Conservation (phyloP, 2,329 filamentous ascomycete species). For the Taxawa tesnikishii region DNA sequence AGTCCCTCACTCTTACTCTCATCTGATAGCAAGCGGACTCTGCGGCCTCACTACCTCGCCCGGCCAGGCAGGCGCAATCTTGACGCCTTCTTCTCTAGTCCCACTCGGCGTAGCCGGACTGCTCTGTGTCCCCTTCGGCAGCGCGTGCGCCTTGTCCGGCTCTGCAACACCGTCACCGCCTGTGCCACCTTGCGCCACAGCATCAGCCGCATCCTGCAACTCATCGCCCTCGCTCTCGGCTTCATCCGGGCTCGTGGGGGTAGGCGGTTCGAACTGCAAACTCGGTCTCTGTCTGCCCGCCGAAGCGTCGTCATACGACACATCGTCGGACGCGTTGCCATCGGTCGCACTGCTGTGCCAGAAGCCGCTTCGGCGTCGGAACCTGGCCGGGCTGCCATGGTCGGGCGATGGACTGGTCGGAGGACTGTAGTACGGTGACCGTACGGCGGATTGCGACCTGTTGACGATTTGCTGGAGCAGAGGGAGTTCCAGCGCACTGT, state of each 20-base stretch:
- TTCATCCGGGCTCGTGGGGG: constrained; percentile 15
- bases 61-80: neutral
- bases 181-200: neutral
- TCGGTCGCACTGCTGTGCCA: constrained; percentile 19
- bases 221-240: constrained; percentile 8
- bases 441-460: constrained; percentile 18
- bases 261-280: constrained; percentile 21
- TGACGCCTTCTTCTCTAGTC: constrained; percentile 19
- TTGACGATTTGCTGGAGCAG: constrained; percentile 32
- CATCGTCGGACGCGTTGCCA: constrained; percentile 14
- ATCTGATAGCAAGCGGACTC: neutral
- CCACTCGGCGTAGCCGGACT: constrained; percentile 31
- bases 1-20: neutral
- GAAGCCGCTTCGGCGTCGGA: constrained; percentile 4
- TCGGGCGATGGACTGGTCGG: constrained; percentile 23
- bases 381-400: constrained; percentile 18
- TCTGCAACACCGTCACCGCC: neutral
- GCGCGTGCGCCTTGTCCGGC: no score
- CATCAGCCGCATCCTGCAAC: constrained; percentile 6
- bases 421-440: constrained; percentile 19
- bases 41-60: neutral
- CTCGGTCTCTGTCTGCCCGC: constrained; percentile 19
- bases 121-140: constrained; percentile 24
- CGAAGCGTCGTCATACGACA: constrained; percentile 5
- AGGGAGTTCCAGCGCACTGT: constrained; percentile 26